phyloP scores from a whole-genome alignment of 805 yeast species.

The Priceomyces fermenticarens region DNA sequence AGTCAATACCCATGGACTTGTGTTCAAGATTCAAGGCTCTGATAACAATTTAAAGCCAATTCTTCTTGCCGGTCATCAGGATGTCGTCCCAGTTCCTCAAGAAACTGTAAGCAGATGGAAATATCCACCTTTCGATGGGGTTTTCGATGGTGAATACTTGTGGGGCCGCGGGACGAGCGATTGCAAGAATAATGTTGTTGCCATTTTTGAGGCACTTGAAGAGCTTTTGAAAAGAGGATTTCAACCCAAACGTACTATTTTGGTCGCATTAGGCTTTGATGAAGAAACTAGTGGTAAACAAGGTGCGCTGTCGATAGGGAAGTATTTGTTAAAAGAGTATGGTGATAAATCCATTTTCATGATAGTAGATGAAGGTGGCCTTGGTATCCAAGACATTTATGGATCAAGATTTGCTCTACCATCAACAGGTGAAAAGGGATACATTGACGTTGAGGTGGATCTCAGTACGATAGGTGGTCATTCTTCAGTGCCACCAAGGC shows the following conservation, averaged over 20 bases:
- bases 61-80: slow-evolving; percentile 22
- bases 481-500: slow-evolving; percentile 27
- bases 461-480: slow-evolving; percentile 24
- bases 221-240: slow-evolving; percentile 9
- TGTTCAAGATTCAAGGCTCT: slow-evolving; percentile 20
- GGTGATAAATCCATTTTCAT: background rate
- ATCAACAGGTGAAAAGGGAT: background rate
- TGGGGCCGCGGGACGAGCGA: slow-evolving; percentile 43
- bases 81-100: slow-evolving; percentile 22
- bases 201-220: slow-evolving; percentile 17
- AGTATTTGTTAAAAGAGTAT: background rate
- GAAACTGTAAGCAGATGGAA: slow-evolving; percentile 27
- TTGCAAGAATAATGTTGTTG: slow-evolving; percentile 25
- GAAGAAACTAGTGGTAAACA: slow-evolving; percentile 15
- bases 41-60: slow-evolving; percentile 14
- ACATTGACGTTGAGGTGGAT: background rate
- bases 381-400: background rate
- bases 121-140: slow-evolving; percentile 35
- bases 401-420: background rate
- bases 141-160: slow-evolving; percentile 33
- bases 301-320: background rate
- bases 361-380: slow-evolving; percentile 1
- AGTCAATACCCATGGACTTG: slow-evolving; percentile 18
- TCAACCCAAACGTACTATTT: slow-evolving; percentile 12
- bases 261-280: slow-evolving; percentile 15